These are phyloP conservation scores for Alternaria hordeiaustralica DNA, from an alignment of 2,329 filamentous ascomycete genomes.

Conservation along the genomic window DNA sequence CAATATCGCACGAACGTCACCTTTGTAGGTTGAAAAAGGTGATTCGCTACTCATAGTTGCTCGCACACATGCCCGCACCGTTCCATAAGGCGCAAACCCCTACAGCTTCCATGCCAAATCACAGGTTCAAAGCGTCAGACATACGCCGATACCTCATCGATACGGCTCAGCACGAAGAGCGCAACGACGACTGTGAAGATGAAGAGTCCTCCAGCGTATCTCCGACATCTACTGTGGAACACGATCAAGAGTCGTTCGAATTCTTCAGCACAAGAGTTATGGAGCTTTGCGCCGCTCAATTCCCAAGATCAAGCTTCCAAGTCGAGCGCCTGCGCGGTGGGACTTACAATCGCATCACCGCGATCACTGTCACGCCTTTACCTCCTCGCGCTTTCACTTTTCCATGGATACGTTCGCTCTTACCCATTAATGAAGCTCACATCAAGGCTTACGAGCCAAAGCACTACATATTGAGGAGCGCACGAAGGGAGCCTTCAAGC, in stretches of 20 bases:
- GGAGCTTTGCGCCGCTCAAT: not conserved
- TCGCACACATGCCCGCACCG: not conserved
- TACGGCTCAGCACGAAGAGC: not conserved
- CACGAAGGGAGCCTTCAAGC: not conserved
- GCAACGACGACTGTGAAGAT: not conserved
- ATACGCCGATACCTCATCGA: not conserved
- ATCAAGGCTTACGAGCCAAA: not conserved
- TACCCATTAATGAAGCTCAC: not conserved
- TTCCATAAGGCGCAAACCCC: not conserved
- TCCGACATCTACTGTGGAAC: not conserved
- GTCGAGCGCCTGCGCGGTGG: slow-evolving; percentile 31
- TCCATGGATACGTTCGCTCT: not conserved
- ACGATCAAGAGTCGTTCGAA: slow-evolving; percentile 8
- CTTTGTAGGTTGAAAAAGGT: not conserved
- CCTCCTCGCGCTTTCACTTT: not conserved
- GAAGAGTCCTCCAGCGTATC: not conserved
- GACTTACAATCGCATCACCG: slow-evolving; percentile 27
- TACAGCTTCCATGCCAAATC: not conserved
- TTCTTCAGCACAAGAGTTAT: slow-evolving; percentile 7
- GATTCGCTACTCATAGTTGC: not conserved
- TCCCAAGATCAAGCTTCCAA: not conserved
- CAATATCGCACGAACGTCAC: not conserved
- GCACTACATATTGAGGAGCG: not conserved
- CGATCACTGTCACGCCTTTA: not conserved
- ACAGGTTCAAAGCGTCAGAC: not conserved